phyloP scores from a whole-genome alignment of 345 rosid genomes.

The Streptanthus diversifolius region DNA sequence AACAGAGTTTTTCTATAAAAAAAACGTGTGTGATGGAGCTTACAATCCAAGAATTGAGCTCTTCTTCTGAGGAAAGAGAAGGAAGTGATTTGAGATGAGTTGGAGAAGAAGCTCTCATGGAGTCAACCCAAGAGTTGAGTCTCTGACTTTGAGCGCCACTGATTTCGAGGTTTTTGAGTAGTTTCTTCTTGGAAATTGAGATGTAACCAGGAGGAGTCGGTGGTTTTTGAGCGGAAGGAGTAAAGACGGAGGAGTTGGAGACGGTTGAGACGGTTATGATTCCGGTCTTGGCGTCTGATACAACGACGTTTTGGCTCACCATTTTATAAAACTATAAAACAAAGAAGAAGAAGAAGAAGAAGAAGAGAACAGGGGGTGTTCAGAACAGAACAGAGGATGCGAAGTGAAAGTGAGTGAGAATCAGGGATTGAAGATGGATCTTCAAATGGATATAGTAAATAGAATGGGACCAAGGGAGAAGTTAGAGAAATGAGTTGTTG shows the following conservation, averaged over 20 bases:
- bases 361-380: not conserved
- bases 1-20: not conserved
- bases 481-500: not conserved
- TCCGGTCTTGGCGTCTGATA: conserved; percentile 45
- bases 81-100: conserved; percentile 60
- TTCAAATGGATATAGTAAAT: not conserved
- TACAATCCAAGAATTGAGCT: conserved; percentile 61
- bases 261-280: conserved; percentile 41
- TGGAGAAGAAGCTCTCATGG: conserved; percentile 94
- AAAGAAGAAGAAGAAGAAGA: not conserved
- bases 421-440: not conserved
- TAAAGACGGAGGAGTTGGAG: conserved; percentile 40
- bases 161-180: conserved; percentile 59
- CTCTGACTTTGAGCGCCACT: conserved; percentile 44
- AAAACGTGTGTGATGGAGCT: conserved; percentile 14
- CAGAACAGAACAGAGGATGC: conserved; percentile 2
- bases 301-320: conserved; percentile 60
- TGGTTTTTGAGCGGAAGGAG: conserved; percentile 57
- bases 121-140: conserved; percentile 74
- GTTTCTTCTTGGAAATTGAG: conserved; percentile 47
- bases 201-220: conserved; percentile 59
- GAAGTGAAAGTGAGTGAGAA: not conserved
- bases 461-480: not conserved
- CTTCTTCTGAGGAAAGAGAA: conserved; percentile 45
- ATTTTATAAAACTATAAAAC: conserved; percentile 28